These are phyloP conservation scores for Cyanidiococcus yangmingshanensis DNA, from an alignment of 23 red algal genomes.

Conservation along the genomic window DNA sequence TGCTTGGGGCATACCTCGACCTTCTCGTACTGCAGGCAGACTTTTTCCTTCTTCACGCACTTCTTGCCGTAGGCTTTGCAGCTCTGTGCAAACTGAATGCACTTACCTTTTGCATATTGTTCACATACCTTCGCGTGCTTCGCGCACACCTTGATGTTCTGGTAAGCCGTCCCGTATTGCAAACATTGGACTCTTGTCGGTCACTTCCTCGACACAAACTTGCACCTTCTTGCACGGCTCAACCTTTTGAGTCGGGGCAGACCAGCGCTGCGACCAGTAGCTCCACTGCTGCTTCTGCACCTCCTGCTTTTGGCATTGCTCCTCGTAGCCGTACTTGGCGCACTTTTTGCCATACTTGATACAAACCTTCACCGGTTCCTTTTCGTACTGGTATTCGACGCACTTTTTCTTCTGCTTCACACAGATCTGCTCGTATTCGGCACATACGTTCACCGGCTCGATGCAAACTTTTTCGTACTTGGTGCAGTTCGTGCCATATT, in stretches of 20 bases:
- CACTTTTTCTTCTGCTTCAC: not conserved
- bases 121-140: not conserved
- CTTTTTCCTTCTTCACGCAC: conserved; percentile 1
- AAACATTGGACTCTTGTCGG: not conserved
- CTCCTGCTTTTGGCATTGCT: not conserved
- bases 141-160: not conserved
- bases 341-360: not conserved
- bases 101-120: not conserved
- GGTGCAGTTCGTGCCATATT: not conserved
- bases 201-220: not conserved
- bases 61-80: conserved; percentile 2
- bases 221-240: conserved; percentile 1
- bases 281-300: not conserved
- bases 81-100: not conserved
- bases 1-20: not conserved
- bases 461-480: not conserved
- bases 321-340: not conserved
- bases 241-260: not conserved
- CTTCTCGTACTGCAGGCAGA: not conserved
- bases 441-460: not conserved
- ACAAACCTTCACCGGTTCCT: conserved; percentile 1
- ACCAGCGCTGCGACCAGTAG: not conserved
- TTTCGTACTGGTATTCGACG: not conserved
- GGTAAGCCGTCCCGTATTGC: not conserved
- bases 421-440: not conserved